phyloP scores from a whole-genome alignment of 768 basidiomycete species.

The Suillus americanus region DNA sequence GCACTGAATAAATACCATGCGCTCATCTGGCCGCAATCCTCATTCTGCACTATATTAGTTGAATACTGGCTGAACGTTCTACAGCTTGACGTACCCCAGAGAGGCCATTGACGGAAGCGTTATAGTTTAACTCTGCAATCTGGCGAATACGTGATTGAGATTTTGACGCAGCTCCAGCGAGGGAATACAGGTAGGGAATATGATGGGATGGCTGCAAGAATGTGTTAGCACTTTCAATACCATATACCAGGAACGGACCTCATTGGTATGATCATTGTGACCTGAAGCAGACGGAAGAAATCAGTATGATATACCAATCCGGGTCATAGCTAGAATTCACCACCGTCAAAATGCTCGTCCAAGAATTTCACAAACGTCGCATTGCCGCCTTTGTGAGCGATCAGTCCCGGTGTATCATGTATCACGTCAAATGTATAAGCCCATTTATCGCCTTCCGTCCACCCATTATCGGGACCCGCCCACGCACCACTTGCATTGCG shows the following conservation, averaged over 20 bases:
- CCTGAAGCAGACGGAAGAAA: constrained; percentile 36
- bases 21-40: constrained; percentile 91
- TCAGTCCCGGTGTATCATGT: constrained; percentile 64
- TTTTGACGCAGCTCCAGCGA: constrained; percentile 69
- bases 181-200: constrained; percentile 78
- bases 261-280: constrained; percentile 82
- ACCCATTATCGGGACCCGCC: constrained; percentile 72
- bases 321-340: constrained; percentile 26
- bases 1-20: constrained; percentile 86
- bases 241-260: constrained; percentile 40
- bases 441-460: constrained; percentile 83
- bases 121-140: constrained; percentile 65
- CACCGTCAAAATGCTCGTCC: constrained; percentile 54
- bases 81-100: constrained; percentile 53
- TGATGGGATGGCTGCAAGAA: constrained; percentile 71
- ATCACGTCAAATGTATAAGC: constrained; percentile 80
- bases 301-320: background rate
- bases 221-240: constrained; percentile 8
- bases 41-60: constrained; percentile 50
- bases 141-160: constrained; percentile 70
- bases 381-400: constrained; percentile 65
- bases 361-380: constrained; percentile 62
- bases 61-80: background rate
- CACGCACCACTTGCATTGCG: constrained; percentile 64
- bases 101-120: constrained; percentile 65